Evolutionary conservation across 1,139 yeast genomes (phyloP).

Genomic region (Nakaseomyces bracarensis): DNA sequence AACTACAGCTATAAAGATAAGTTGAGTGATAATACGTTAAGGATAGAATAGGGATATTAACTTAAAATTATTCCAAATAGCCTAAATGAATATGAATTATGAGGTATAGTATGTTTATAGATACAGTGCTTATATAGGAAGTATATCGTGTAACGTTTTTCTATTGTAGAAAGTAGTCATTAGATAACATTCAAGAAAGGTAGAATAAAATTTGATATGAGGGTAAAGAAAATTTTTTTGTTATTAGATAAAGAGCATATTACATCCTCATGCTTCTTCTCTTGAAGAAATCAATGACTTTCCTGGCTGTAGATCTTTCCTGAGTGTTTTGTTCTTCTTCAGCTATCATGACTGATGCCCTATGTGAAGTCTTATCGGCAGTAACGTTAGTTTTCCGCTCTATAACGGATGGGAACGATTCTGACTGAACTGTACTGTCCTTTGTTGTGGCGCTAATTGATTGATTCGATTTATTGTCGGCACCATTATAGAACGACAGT

Average conservation of each 20-base stretch:
- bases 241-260: neutral
- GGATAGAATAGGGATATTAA: too few relatives aligned
- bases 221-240: neutral
- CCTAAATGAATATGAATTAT: too few relatives aligned
- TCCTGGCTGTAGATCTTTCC: constrained; percentile 53
- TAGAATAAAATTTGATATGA: neutral
- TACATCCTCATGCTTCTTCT: constrained; percentile 50
- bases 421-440: neutral
- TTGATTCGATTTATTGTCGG: neutral
- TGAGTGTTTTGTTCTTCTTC: neutral
- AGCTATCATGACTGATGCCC: constrained; percentile 21
- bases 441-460: neutral
- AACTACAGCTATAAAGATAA: neutral
- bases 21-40: too few relatives aligned
- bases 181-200: too few relatives aligned
- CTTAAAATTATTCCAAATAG: too few relatives aligned
- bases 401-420: constrained; percentile 35
- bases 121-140: too few relatives aligned
- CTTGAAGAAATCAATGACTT: constrained; percentile 74
- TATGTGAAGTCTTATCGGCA: constrained; percentile 10
- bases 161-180: too few relatives aligned
- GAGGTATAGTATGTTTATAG: too few relatives aligned
- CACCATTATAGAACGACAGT: constrained; percentile 20
- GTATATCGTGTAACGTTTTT: too few relatives aligned
- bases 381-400: constrained; percentile 35